Percentiles rank a stretch among this genome's conserved stretches.
These are phyloP conservation scores for Diaporthe eres DNA, from an alignment of 2,329 filamentous ascomycete genomes.

Conservation along the genomic window DNA sequence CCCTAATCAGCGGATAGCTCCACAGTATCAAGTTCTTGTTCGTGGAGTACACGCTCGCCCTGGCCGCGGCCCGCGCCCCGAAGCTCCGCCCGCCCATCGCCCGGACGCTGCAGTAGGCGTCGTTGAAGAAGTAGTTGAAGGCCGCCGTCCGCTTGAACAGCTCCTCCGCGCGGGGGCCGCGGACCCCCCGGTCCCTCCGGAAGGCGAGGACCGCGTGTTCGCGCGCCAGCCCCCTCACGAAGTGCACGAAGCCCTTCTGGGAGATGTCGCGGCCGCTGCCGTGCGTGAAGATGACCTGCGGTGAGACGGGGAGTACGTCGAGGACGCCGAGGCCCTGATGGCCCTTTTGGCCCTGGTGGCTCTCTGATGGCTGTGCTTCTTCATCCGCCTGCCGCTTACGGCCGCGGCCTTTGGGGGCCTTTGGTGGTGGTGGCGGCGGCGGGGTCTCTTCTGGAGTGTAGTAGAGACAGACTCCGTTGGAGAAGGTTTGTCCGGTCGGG, in stretches of 20 bases:
- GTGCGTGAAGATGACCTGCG: background rate
- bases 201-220: background rate
- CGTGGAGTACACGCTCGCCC: background rate
- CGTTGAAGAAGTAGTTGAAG: background rate
- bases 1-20: background rate
- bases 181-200: background rate
- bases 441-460: background rate
- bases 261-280: background rate
- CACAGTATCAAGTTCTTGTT: background rate
- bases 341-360: no score
- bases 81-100: background rate
- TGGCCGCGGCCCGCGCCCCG: background rate
- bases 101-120: background rate
- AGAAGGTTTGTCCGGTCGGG: background rate
- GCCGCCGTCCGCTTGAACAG: background rate
- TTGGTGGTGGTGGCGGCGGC: background rate
- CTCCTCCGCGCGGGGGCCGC: background rate
- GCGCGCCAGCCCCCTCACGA: background rate
- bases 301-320: background rate
- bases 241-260: background rate
- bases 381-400: background rate
- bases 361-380: background rate
- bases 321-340: background rate
- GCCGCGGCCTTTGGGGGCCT: background rate
- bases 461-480: background rate